These are phyloP conservation scores for Fusarium odoratissimum DNA, from an alignment of 2,329 filamentous ascomycete species.

Conservation along the genomic window DNA sequence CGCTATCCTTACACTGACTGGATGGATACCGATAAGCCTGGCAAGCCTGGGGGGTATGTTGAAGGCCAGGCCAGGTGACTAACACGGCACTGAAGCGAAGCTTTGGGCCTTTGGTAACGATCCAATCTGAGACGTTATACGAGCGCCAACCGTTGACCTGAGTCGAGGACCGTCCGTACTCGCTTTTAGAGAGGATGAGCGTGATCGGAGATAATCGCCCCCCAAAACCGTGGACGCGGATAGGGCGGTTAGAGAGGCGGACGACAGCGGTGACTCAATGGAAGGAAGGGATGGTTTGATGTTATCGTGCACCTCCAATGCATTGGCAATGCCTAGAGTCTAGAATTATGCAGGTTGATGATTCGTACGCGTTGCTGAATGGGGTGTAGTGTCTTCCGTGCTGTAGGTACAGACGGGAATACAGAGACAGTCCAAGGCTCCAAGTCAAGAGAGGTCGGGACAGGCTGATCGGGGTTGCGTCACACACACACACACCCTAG, in stretches of 20 bases:
- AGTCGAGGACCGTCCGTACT: constrained; percentile 19
- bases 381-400: constrained; percentile 17
- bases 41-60: constrained; percentile 7
- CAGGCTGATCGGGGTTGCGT: constrained; percentile 37
- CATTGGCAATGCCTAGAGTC: constrained; percentile 19
- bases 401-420: constrained; percentile 16
- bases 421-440: constrained; percentile 8
- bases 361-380: constrained; percentile 37
- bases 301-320: constrained; percentile 26
- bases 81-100: constrained; percentile 34
- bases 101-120: constrained; percentile 29
- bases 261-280: constrained; percentile 37
- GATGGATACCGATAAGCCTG: constrained; percentile 15
- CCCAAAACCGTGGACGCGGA: constrained; percentile 24
- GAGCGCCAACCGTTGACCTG: constrained; percentile 37
- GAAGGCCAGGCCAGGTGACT: constrained; percentile 42
- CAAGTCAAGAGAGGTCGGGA: constrained; percentile 5
- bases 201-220: constrained; percentile 39
- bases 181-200: constrained; percentile 7
- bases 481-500: constrained; percentile 26
- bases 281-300: constrained; percentile 23
- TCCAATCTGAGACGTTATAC: constrained; percentile 38
- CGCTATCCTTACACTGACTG: constrained; percentile 3
- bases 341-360: constrained; percentile 43
- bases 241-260: constrained; percentile 26